These are phyloP conservation scores for Trifolium dubium DNA, from an alignment of 306 rosid genomes.

Conservation along the genomic window DNA sequence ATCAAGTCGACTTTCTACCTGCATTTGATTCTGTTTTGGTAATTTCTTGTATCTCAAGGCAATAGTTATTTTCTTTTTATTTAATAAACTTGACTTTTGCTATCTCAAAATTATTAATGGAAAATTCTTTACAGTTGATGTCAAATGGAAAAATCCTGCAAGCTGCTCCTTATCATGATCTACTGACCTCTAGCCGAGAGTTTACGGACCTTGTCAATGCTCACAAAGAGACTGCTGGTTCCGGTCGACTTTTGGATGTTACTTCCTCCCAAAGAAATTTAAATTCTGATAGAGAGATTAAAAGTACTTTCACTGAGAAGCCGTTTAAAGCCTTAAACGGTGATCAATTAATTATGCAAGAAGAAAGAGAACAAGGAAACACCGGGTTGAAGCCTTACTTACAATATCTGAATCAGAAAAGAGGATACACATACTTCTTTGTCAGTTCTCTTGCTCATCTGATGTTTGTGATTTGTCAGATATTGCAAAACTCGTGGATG, in stretches of 20 bases:
- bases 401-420: constrained; percentile 55
- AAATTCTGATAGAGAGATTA: constrained; percentile 33
- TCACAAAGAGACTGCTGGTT: constrained; percentile 52
- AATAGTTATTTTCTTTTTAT: background rate
- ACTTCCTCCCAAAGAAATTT: constrained; percentile 13
- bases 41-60: background rate
- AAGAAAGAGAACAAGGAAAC: constrained; percentile 53
- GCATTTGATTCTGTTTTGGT: constrained; percentile 57
- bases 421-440: constrained; percentile 45
- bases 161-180: constrained; percentile 48
- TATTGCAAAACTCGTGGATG: constrained; percentile 58
- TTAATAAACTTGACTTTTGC: too few relatives aligned
- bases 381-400: constrained; percentile 55
- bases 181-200: constrained; percentile 51
- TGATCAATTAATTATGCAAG: constrained; percentile 35
- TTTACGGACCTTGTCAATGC: constrained; percentile 64
- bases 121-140: constrained; percentile 48
- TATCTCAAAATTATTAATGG: too few relatives aligned
- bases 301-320: constrained; percentile 14
- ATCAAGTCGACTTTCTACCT: constrained; percentile 68
- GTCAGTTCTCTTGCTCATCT: constrained; percentile 30
- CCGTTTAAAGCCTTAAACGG: background rate
- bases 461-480: constrained; percentile 43
- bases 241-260: constrained; percentile 6
- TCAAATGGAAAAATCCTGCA: constrained; percentile 49